These are phyloP conservation scores for Hygrophila difformis DNA, from an alignment of 257 asterid genomes.

Conservation along the genomic window DNA sequence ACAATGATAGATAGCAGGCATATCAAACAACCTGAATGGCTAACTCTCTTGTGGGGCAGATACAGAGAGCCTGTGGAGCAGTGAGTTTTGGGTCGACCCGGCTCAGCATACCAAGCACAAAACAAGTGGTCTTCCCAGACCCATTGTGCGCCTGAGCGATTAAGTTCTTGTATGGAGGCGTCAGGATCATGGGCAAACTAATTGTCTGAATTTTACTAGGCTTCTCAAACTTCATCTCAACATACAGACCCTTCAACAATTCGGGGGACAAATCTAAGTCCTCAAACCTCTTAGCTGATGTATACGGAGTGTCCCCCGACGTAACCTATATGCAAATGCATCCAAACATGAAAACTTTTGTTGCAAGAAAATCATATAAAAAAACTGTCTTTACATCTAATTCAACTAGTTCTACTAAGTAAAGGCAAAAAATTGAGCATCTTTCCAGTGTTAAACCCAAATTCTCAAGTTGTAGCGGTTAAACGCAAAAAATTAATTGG, in stretches of 20 bases:
- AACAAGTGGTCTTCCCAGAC: slow-evolving; percentile 95
- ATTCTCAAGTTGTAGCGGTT: no score
- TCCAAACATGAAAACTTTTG: neutral
- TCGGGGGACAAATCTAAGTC: slow-evolving; percentile 69
- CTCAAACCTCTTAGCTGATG: slow-evolving; percentile 75
- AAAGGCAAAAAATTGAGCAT: no score
- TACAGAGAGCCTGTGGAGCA: slow-evolving; percentile 94
- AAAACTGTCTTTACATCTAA: neutral
- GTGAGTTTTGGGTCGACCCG: slow-evolving; percentile 55
- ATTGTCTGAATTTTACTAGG: slow-evolving; percentile 82
- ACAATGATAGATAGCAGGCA: neutral
- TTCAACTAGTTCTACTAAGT: neutral
- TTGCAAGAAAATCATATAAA: neutral
- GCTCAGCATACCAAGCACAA: slow-evolving; percentile 95
- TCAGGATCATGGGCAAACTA: slow-evolving; percentile 89
- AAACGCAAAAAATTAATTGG: no score
- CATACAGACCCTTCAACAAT: slow-evolving; percentile 69
- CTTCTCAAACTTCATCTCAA: slow-evolving; percentile 74
- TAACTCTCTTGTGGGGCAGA: slow-evolving; percentile 93
- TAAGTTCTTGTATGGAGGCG: slow-evolving; percentile 73
- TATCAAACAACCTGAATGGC: slow-evolving; percentile 68
- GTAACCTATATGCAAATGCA: slow-evolving; percentile 36
- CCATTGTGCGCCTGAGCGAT: slow-evolving; percentile 98
- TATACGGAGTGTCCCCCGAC: slow-evolving; percentile 66
- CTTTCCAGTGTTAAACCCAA: no score